Conservation (phyloP, 345 rosid species). For the Durio zibethinus region DNA sequence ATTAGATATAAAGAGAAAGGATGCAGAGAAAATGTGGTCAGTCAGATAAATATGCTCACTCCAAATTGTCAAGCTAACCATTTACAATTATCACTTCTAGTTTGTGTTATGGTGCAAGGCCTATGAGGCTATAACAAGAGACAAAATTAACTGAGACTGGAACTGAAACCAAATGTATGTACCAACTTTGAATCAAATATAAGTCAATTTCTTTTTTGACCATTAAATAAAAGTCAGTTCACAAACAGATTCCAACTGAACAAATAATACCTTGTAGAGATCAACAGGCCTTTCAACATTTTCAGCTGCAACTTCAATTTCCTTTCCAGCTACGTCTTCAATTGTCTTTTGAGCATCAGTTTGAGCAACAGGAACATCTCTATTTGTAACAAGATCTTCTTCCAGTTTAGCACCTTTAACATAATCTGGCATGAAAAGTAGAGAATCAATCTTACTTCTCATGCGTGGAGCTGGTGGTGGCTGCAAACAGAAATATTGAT, state of each 20-base stretch:
- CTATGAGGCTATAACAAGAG: background rate
- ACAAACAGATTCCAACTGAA: constrained; percentile 11
- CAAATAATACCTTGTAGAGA: constrained; percentile 78
- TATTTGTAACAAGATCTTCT: constrained; percentile 35
- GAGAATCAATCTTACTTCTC: constrained; percentile 84
- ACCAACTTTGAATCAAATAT: background rate
- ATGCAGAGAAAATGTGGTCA: background rate
- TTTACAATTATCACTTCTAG: background rate
- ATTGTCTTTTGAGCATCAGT: constrained; percentile 30
- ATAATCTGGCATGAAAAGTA: constrained; percentile 71
- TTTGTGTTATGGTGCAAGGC: background rate
- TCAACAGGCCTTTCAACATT: constrained; percentile 93
- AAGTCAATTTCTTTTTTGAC: background rate
- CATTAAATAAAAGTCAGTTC: background rate
- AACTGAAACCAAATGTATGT: background rate
- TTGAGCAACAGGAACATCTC: constrained; percentile 26
- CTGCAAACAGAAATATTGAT: constrained; percentile 40
- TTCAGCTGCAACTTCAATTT: constrained; percentile 55
- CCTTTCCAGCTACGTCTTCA: constrained; percentile 38
- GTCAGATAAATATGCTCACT: background rate
- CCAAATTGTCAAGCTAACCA: background rate
- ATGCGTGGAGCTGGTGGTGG: constrained; percentile 72
- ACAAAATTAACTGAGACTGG: background rate
- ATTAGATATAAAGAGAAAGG: background rate
- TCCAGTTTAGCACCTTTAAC: constrained; percentile 44